These are phyloP conservation scores for Knoxdaviesia capensis DNA, from an alignment of 2,329 filamentous ascomycete genomes.

Conservation along the genomic window DNA sequence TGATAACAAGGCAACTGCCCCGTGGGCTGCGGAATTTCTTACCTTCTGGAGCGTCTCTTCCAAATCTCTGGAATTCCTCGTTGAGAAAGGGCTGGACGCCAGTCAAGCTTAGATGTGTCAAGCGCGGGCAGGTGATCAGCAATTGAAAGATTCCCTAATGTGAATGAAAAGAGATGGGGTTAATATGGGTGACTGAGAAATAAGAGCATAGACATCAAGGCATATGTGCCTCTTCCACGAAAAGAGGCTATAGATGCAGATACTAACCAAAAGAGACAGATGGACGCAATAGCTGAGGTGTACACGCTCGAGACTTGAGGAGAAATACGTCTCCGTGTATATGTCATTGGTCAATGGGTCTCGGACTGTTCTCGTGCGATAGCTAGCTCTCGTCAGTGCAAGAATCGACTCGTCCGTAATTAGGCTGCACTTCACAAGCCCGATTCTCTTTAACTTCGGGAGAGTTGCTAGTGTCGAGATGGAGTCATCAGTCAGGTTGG, in stretches of 20 bases:
- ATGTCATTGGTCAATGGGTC: conserved; percentile 25
- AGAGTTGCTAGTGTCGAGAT: conserved; percentile 67
- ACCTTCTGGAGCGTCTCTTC: conserved; percentile 64
- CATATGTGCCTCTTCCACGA: not conserved
- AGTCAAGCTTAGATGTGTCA: conserved; percentile 88
- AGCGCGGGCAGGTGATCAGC: conserved; percentile 73
- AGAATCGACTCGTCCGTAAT: conserved; percentile 85
- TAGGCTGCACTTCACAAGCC: conserved; percentile 76
- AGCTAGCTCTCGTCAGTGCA: conserved; percentile 55
- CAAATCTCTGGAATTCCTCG: conserved; percentile 68
- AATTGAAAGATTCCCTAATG: conserved; percentile 68
- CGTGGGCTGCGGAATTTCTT: conserved; percentile 9
- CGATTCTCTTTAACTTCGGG: conserved; percentile 86
- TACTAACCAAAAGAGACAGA: conserved; percentile 56
- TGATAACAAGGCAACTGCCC: conserved; percentile 6
- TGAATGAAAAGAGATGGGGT: not conserved
- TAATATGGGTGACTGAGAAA: not conserved
- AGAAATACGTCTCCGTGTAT: conserved; percentile 28
- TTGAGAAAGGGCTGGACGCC: conserved; percentile 81
- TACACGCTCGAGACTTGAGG: conserved; percentile 66
- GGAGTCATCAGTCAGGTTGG: conserved; percentile 68
- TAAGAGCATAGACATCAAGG: not conserved
- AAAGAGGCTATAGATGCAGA: not conserved
- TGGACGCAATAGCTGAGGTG: conserved; percentile 90
- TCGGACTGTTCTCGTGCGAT: conserved; percentile 25